Base-by-base conservation (phyloP, 208 protist species). In the Vickermania spadyakhi region DNA sequence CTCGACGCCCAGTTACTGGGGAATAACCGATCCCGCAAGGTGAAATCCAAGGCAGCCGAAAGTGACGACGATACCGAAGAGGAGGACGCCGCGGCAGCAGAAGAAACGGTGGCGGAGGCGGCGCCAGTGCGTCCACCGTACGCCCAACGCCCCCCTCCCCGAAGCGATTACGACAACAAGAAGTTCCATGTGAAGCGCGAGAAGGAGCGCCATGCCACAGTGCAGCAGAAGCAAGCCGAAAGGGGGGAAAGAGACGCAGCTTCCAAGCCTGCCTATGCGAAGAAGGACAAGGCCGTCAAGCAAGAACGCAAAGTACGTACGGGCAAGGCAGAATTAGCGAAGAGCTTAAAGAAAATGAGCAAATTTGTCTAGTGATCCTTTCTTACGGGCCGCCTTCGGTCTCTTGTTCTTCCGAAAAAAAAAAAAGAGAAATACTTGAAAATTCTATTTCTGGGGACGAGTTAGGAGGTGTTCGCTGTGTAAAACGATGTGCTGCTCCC, bases 141-240 rank as follows among this genome's bases (percentile, higher is more conserved):
- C 36, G 18, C 7, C 36, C 36, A 41, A 42, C 49, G 60, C 22
- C 68, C 52, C 21, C 62, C 60, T 0, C 70, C 74, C 2, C 79
- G 79, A 26, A 81, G 80, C 60, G 70, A 73, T 30, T 91, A 94
- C 66, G 67, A 90, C 59, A 70, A 84, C 61, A 94, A 94, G 66
- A 75, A 62, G 7, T 90, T 76, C 58, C 74, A 88, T 58, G 78
- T 68, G 52, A 62, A 78, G 31, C 66, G 73, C 23, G 65, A 72
- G 0, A 84, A 82, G 52, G 56, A 81, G 30, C 81, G 82, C 2
- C 31, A 66, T 51, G 54, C 60, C 31, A 60, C 62, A 7, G 66
- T 80, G 18, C 84, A 89, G 63, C 30, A 86, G 31, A 67, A 71
- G 3, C 66, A 79, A 31, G 72, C 66, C 4, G 62, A 7, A n/a